Evolutionary conservation across 768 basidiomycete species (phyloP).

Genomic region (Boletus pseudo-olivaceus): DNA sequence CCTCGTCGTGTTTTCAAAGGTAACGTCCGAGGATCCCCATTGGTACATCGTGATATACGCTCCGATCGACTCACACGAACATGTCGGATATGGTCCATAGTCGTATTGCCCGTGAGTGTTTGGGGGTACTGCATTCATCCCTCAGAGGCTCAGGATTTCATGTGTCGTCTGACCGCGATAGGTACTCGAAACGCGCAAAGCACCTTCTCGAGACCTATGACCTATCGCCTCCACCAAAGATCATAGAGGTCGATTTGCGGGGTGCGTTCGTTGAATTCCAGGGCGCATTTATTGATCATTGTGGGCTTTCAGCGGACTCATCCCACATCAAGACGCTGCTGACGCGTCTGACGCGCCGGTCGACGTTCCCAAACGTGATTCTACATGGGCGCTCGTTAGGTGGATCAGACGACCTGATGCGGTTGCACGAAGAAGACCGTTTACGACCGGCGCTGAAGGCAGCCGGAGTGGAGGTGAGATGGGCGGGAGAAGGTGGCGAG

Average conservation of each 20-base stretch:
- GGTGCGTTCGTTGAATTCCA: constrained; percentile 34
- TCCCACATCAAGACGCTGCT: constrained; percentile 62
- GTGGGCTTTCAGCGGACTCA: constrained; percentile 47
- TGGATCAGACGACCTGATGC: constrained; percentile 58
- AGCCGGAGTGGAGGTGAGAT: constrained; percentile 41
- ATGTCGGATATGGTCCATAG: constrained; percentile 30
- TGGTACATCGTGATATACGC: too few relatives aligned
- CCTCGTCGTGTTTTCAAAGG: constrained; percentile 81
- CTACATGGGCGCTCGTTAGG: constrained; percentile 61
- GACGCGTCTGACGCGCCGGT: constrained; percentile 57
- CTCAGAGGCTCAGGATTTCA: neutral
- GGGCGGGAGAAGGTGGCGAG: constrained; percentile 11
- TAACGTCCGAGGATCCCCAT: constrained; percentile 24
- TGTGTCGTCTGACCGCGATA: neutral
- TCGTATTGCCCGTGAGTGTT: constrained; percentile 70
- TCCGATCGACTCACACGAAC: neutral
- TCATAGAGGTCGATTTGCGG: constrained; percentile 75
- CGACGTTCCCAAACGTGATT: constrained; percentile 76
- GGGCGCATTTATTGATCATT: neutral
- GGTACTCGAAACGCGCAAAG: constrained; percentile 33
- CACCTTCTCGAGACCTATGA: constrained; percentile 57
- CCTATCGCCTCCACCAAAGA: constrained; percentile 58
- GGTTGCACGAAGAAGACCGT: constrained; percentile 41
- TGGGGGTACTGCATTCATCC: too few relatives aligned
- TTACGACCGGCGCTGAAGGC: constrained; percentile 46